phyloP scores from a whole-genome alignment of 202 grass and related monocot species.

The Cymbopogon flexuosus region DNA sequence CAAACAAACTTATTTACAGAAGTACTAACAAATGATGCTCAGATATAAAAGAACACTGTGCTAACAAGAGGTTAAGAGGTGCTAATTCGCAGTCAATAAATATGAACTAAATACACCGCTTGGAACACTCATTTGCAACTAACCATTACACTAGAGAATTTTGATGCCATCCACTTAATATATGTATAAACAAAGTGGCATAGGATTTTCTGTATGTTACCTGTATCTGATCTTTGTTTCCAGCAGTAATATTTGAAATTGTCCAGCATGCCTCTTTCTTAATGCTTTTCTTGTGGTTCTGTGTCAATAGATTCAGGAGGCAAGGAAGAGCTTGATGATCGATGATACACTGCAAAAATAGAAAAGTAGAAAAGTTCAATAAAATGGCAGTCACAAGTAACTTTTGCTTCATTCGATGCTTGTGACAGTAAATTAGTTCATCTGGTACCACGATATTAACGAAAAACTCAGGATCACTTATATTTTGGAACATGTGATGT shows the following conservation, averaged over 20 bases:
- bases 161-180: neutral
- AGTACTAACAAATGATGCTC: neutral
- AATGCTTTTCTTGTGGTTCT: slow-evolving; percentile 96
- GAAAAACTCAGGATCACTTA: neutral
- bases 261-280: slow-evolving; percentile 99
- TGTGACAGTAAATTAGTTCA: neutral
- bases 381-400: neutral
- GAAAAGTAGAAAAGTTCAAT: neutral
- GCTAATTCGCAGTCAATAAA: neutral
- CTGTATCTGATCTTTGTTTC: slow-evolving; percentile 99
- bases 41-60: neutral
- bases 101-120: neutral
- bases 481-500: neutral
- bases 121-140: neutral
- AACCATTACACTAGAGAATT: neutral
- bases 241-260: slow-evolving; percentile 95
- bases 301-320: slow-evolving; percentile 69
- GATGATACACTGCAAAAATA: slow-evolving; percentile 64
- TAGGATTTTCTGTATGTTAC: slow-evolving; percentile 33
- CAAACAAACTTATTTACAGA: neutral
- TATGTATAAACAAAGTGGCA: neutral
- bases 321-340: slow-evolving; percentile 83
- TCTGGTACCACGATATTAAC: neutral
- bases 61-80: neutral
- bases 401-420: neutral